Conservation (phyloP, 306 rosid species). For the Oxytropis ochrocephala region DNA sequence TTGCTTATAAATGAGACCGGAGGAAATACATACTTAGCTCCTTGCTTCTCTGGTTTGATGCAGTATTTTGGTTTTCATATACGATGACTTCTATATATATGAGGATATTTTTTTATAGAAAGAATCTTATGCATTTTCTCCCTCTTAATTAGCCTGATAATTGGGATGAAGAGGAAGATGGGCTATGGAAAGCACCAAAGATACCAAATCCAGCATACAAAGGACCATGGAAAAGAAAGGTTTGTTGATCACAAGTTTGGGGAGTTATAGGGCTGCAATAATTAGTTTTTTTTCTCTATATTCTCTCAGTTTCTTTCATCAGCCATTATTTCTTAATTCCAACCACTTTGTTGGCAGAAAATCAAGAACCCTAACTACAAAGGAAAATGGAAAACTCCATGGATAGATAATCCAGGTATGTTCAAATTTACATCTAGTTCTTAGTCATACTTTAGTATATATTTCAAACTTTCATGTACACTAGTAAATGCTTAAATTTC, state of each 20-base stretch:
- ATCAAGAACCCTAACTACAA: conserved; percentile 54
- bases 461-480: background rate
- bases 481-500: conserved; percentile 8
- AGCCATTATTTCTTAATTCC: conserved; percentile 19
- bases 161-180: conserved; percentile 94
- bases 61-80: background rate
- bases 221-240: conserved; percentile 96
- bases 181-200: conserved; percentile 86
- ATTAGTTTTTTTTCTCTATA: background rate
- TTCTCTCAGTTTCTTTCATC: background rate
- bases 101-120: background rate
- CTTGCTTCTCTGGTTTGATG: conserved; percentile 3
- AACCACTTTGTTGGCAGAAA: conserved; percentile 24
- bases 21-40: background rate
- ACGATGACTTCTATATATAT: background rate
- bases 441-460: conserved; percentile 1
- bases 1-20: too few relatives aligned
- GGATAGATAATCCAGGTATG: conserved; percentile 54
- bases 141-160: conserved; percentile 54
- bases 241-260: conserved; percentile 27
- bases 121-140: background rate
- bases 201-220: conserved; percentile 89
- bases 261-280: conserved; percentile 6
- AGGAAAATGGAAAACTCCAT: conserved; percentile 59
- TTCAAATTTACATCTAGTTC: background rate